Evolutionary conservation across 2,329 filamentous ascomycete genomes (phyloP), one percentile per base, ranked within the genome.

Genomic region (Phialophora verrucosa): DNA sequence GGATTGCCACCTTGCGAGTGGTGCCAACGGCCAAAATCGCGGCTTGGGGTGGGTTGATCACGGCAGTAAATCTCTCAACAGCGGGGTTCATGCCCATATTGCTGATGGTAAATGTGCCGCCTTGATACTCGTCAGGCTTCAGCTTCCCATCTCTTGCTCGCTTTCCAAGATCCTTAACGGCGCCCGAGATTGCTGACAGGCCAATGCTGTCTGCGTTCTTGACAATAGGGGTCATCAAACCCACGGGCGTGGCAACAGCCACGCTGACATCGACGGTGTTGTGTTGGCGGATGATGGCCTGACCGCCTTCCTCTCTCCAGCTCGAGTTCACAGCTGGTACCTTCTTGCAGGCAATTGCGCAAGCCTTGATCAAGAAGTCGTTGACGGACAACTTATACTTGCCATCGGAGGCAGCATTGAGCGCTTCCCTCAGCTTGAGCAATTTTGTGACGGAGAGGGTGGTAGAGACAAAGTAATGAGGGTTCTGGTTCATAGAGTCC

Each of bases 51-150:
- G 96, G 95, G 88, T 99, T 99, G 87, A 99, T 97, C 77, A 99
- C 91, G 73, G 95, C 95, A 60, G 95, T 98, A 84, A 99, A 99
- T 79, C 93, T 88, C 83, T 98, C 93, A 70, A 99, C 90, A 59
- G 95, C 94, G 56, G 89, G 78, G 87, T 99, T 99, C 95, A 99
- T 99, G 81, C 95, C 95, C 95, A 99, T 96, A 88, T 99, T 99
- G 83, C 92, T 96, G 83, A 99, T 98, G 80, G 94, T 97, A 83
- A 99, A 97, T 79, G 92, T 96, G 79, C 95, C 95, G 64, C 95
- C 95, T 86, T 97, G 94, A 88, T 96, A 99, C 83, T 99, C 93
- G 81, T 99, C 94, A 56, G 95, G 95, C 90, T 98, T 98, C 75
- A 99, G 91, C 89, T 98, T 99, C 83, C 92, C 91, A 74, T 98